phyloP scores from a whole-genome alignment of 768 basidiomycete species.

The Suillus occidentalis region DNA sequence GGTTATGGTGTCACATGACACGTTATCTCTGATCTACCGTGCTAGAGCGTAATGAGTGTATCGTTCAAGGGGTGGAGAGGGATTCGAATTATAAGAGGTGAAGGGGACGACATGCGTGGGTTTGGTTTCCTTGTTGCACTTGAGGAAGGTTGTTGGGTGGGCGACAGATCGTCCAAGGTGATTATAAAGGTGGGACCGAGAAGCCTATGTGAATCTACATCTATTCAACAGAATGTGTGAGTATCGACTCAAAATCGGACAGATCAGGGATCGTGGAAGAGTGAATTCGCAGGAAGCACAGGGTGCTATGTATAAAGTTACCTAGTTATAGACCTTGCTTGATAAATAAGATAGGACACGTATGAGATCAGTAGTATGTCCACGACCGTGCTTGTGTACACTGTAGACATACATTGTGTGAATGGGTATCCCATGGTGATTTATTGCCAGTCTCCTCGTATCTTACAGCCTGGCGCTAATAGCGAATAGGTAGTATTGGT shows the following conservation, averaged over 20 bases:
- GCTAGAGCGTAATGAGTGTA: not conserved
- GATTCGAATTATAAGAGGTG: not conserved
- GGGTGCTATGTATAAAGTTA: not conserved
- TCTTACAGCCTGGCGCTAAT: constrained; percentile 37
- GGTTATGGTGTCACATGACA: not conserved
- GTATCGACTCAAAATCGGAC: not conserved
- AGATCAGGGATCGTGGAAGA: not conserved
- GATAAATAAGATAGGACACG: not conserved
- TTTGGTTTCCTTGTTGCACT: not conserved
- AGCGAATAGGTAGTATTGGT: constrained; percentile 80
- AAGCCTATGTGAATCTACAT: not conserved
- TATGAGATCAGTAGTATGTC: constrained; percentile 1
- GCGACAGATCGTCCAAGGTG: not conserved
- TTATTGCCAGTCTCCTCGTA: not conserved
- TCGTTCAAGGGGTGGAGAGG: not conserved
- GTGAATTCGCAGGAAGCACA: not conserved
- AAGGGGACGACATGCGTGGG: not conserved
- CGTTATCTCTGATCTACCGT: not conserved
- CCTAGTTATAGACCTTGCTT: not conserved
- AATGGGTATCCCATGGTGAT: not conserved
- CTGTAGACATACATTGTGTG: constrained; percentile 5
- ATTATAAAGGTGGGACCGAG: not conserved
- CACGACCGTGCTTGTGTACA: not conserved
- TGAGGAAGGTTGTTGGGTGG: not conserved
- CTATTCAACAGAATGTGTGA: not conserved